Evolutionary conservation across 1,284 basidiomycete genomes (phyloP), one percentile per base, ranked within the genome.

Genomic region (Golubevia pallescens): DNA sequence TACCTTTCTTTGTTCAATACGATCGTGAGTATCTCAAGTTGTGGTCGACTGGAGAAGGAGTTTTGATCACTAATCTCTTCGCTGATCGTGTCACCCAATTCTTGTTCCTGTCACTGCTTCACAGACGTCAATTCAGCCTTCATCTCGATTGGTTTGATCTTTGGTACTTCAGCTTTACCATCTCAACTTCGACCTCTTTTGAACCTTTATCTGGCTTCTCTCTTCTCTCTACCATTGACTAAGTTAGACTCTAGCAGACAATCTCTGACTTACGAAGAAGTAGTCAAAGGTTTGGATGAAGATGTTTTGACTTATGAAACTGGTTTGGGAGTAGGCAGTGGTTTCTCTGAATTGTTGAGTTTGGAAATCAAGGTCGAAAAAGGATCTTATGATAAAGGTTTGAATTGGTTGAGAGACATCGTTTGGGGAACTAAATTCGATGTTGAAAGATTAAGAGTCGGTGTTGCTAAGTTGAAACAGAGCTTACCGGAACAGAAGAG

Each of bases 401-500:
- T 85, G 7, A 69, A 70, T 0, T 85, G 82, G 82, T 66, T 84
- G n/a, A 72, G 75, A 21, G 82, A 85, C 57, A 64, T 85, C 61
- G 62, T 85, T 38, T 79, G 74, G 69, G 71, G 71, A 58, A 67
- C 68, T 38, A 61, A 73, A 13, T 80, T 85, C 53, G 60, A 70
- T 2, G 54, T 78, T 2, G 82, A 85, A 51, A 63, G 81, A n/a
- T 65, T 85, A 23, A 69, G 69, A 56, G 71, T 85, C 8, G 68
- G 69, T 13, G 75, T 74, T 19, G 70, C 73, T 58, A 83, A 83
- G 69, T 70, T 79, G 61, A 70, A 73, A 53, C 81, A 85, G 68
- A 74, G 73, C 32, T 70, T 85, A n/a, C 82, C 82, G 0, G 81
- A 84, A 70, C 80, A 79, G 62, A 85, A 83, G 70, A 66, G 82